Base-by-base conservation (phyloP, 176 grass and related monocot species). In the Triticum urartu region DNA sequence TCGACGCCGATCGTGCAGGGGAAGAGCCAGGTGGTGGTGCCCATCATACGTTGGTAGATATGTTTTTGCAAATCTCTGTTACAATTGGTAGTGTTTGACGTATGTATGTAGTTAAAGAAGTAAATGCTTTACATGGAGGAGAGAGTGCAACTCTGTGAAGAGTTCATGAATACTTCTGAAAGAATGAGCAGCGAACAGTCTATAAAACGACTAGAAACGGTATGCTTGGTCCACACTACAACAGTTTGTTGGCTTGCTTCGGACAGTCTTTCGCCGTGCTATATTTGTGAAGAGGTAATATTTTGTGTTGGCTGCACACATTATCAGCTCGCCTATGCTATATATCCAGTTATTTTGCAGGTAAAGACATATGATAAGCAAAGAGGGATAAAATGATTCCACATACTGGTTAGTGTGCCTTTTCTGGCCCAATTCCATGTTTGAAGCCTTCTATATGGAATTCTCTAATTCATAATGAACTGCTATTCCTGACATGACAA, bases 201-300 rank as follows among this genome's bases (percentile, higher is more conserved):
- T 98, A 98, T 85, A 98, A 98, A 78, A 91, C 89, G 79, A 98
- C 91, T 66, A 93, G 93, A 85, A 98, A 98, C 54, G 93, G 95
- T 67, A 98, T 98, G 95, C 77, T 98, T 85, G 95, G 93, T 74
- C 83, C 93, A 70, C 93, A 92, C 42, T 95, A 93, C 82, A 93
- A 89, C 40, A 98, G 79, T 95, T 95, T 47, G 93, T 79, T 95
- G 95, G 95, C 89, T 98, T 86, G 89, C 95, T 85, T 98, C 89
- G 78, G 93, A 91, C 47, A 89, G 89, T 67, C 77, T 98, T 73
- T 93, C 91, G 11, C 93, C n/a, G n/a, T n/a, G n/a, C n/a, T n/a
- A n/a, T n/a, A n/a, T n/a, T n/a, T n/a, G n/a, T n/a, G n/a, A n/a
- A n/a, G n/a, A n/a, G n/a, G n/a, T n/a, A n/a, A n/a, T n/a, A n/a